Evolutionary conservation across 768 basidiomycete genomes (phyloP), one percentile per base, ranked within the genome.

Genomic region (Russula emetica): DNA sequence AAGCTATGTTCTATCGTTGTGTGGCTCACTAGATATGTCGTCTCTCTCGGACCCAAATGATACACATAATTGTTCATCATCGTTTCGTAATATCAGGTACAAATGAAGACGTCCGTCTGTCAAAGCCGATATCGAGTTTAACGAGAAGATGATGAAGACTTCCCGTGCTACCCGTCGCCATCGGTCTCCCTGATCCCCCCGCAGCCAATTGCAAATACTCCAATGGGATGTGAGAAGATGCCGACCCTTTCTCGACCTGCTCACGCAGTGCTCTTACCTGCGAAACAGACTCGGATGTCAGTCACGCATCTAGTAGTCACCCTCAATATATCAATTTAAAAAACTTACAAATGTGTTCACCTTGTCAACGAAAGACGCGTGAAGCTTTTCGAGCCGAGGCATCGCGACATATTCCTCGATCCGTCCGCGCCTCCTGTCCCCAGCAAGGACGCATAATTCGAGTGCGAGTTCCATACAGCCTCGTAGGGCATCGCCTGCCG

Each of bases 391-490:
- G 3, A 90, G 75, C 64, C 76, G 61, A 1, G 78, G 77, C 5
- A 80, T 81, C n/a, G 87, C 90, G 62, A 83, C 77, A 69, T 87
- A 84, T 67, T 91, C 89, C 65, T 84, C 74, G 67, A 88, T 52
- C 22, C 79, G 75, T 1, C 78, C 81, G 24, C 80, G 75, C 66
- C 78, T 78, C 4, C 87, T 69, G 58, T 87, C 86, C 8, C 86
- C 85, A 0, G 85, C 80, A 26, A 90, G 76, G 26, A 88, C 77
- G 28, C 84, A 82, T 66, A 89, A 82, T 58, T 88, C 85, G 51
- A 93, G 76, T 4, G 91, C 79, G 42, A 83, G 71, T 69, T 88
- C 86, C 64, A 92, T 74, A 34, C 81, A 78, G 28, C 81, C 80
- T 18, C 85, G 80, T 28, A 93, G 76, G 36, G 86, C 74, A 67